phyloP scores from a whole-genome alignment of 2,329 filamentous ascomycete species.

The Fusarium sp. region DNA sequence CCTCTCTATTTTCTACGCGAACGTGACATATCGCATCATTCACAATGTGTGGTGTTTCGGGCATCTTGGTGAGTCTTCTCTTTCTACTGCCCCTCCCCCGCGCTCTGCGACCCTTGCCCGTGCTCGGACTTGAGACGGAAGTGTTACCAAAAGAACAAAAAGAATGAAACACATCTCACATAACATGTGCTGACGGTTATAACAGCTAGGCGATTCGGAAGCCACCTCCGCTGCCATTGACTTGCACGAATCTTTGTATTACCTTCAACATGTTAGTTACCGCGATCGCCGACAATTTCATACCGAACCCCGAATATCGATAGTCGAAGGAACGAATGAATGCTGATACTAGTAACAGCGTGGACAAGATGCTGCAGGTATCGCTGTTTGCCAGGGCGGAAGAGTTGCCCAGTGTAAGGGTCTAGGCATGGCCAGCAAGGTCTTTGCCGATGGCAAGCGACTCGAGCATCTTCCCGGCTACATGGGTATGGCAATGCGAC shows the following conservation, averaged over 20 bases:
- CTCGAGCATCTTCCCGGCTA: conserved; percentile 73
- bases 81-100: conserved; percentile 35
- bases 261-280: conserved; percentile 66
- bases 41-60: conserved; percentile 42
- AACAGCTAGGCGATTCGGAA: conserved; percentile 52
- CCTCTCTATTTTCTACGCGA: conserved; percentile 10
- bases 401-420: conserved; percentile 91
- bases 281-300: neutral
- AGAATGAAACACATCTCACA: neutral
- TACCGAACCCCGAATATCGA: conserved; percentile 26
- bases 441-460: conserved; percentile 84
- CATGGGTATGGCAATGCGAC: conserved; percentile 68
- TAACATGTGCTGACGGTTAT: conserved; percentile 15
- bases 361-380: conserved; percentile 90
- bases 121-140: conserved; percentile 32
- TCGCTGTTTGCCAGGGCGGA: conserved; percentile 81
- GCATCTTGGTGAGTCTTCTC: conserved; percentile 35
- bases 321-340: neutral
- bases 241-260: conserved; percentile 78
- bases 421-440: conserved; percentile 78
- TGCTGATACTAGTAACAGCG: conserved; percentile 62
- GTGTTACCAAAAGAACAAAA: conserved; percentile 25
- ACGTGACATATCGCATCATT: conserved; percentile 23
- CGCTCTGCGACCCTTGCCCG: conserved; percentile 35
- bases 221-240: conserved; percentile 68